phyloP scores from a whole-genome alignment of 306 rosid species.

The Purshia tridentata region DNA sequence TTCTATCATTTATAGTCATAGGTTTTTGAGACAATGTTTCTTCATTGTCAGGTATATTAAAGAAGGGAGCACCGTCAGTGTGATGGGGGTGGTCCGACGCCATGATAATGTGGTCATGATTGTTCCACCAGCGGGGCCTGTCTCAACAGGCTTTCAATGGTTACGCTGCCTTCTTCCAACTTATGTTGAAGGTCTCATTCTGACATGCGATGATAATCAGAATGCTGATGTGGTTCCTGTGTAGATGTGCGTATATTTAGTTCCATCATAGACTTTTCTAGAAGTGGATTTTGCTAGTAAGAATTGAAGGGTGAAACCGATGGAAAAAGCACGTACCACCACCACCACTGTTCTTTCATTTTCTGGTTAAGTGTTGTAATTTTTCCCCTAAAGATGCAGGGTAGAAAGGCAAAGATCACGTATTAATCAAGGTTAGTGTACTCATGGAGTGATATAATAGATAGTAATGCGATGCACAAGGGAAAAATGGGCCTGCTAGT shows the following conservation, averaged over 20 bases:
- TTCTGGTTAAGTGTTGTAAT: conserved; percentile 36
- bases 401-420: conserved; percentile 28
- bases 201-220: conserved; percentile 80
- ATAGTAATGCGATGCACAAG: conserved; percentile 8
- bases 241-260: conserved; percentile 29
- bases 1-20: not conserved
- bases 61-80: conserved; percentile 97
- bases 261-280: conserved; percentile 20
- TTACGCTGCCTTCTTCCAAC: conserved; percentile 82
- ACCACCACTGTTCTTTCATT: conserved; percentile 27
- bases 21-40: conserved; percentile 18
- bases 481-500: conserved; percentile 13
- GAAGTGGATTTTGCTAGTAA: conserved; percentile 28
- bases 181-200: conserved; percentile 72
- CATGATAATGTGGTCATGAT: conserved; percentile 94
- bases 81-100: conserved; percentile 89
- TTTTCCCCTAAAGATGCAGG: conserved; percentile 46
- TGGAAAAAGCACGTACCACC: conserved; percentile 20
- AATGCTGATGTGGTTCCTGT: conserved; percentile 83
- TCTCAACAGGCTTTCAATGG: conserved; percentile 91
- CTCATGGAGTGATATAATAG: not conserved
- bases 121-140: conserved; percentile 74
- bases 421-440: conserved; percentile 21
- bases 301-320: conserved; percentile 31
- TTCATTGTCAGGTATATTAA: conserved; percentile 64